Percentiles rank a stretch among this genome's conserved stretches.
phyloP scores from a whole-genome alignment of 2,329 filamentous ascomycete genomes.

The Colletotrichum truncatum region DNA sequence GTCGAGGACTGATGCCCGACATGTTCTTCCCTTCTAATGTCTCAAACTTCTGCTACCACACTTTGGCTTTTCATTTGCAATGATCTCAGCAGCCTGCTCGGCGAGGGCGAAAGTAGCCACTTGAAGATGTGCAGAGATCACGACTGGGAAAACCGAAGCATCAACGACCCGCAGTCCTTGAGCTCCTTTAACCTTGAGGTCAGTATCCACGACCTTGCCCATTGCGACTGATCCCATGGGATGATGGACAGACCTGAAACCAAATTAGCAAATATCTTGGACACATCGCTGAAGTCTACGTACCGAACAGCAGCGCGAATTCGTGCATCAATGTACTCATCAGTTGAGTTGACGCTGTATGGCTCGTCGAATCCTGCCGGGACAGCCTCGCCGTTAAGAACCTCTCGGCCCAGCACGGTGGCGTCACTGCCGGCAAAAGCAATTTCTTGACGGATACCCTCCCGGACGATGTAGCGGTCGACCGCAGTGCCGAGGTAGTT shows the following conservation, averaged over 20 bases:
- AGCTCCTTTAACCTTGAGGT: constrained; percentile 47
- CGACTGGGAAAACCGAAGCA: constrained; percentile 45
- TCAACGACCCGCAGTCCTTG: constrained; percentile 46
- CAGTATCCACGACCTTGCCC: constrained; percentile 41
- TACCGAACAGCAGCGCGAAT: constrained; percentile 31
- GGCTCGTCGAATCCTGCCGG: constrained; percentile 29
- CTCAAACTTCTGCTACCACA: too few species aligned
- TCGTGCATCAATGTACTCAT: constrained; percentile 38
- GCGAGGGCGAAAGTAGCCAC: constrained; percentile 63
- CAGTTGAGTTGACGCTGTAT: constrained; percentile 32
- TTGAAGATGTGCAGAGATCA: constrained; percentile 55
- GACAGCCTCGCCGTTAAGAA: constrained; percentile 35
- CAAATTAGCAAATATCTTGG: not conserved
- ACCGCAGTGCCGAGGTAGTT: constrained; percentile 41
- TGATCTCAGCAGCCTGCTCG: constrained; percentile 68
- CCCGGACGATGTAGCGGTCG: constrained; percentile 39
- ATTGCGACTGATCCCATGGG: constrained; percentile 38
- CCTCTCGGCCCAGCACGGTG: constrained; percentile 23
- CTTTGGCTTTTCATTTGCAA: constrained; percentile 35
- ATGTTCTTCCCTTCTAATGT: not conserved
- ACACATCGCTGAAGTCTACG: constrained; percentile 18
- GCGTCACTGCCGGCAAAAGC: constrained; percentile 24
- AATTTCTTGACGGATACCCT: constrained; percentile 35
- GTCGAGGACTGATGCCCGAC: too few species aligned
- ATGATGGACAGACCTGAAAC: constrained; percentile 15